Base-by-base conservation (phyloP, 192 early-diverging fungal genomes). In the Geranomyces michiganensis region DNA sequence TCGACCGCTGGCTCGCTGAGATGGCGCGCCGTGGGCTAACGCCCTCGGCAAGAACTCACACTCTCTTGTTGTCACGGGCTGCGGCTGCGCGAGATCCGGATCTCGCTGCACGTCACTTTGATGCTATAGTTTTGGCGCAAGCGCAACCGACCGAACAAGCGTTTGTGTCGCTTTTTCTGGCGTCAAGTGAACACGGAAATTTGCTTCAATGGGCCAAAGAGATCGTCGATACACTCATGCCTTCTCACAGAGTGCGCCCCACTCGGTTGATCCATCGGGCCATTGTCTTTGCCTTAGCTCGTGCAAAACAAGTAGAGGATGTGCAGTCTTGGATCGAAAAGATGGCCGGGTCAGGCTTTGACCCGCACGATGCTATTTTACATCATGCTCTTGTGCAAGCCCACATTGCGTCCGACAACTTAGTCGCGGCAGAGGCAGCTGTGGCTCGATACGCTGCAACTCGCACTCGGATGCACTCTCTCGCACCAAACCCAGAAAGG, bases 1-100 rank as follows among this genome's bases (percentile, higher is more conserved):
- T 70, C 19, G 68, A 70, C 17, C 27, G 43, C 19, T 70, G 68
- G 68, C 22, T 36, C 7, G 68, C 44, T 17, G 58, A 14, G 26
- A 22, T 70, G 7, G 60, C 68, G 1, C 21, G 51, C 4, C 55
- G 55, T 24, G 13, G 27, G 21, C 0, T 70, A 21, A 31, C 21
- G 19, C 56, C 68, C 9, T 21, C 29, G 21, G 4, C 26, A 0
- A 12, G 32, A 7, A 60, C 56, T 2, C 56, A 60, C n/a, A 58
- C 59, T 27, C 36, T 60, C 12, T 26, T 70, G 17, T 0, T 70
- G 0, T 6, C 21, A 1, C 7, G 60, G 26, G 56, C 55, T 12
- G 68, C 66, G 17, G 36, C 27, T 13, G 32, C 2, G 26, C 30
- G 33, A 10, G 66, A 68, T 33, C 7, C 58, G 17, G 17, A 29